Conservation (phyloP, 169 alveolate species). For the Cyclospora cayetanensis region DNA sequence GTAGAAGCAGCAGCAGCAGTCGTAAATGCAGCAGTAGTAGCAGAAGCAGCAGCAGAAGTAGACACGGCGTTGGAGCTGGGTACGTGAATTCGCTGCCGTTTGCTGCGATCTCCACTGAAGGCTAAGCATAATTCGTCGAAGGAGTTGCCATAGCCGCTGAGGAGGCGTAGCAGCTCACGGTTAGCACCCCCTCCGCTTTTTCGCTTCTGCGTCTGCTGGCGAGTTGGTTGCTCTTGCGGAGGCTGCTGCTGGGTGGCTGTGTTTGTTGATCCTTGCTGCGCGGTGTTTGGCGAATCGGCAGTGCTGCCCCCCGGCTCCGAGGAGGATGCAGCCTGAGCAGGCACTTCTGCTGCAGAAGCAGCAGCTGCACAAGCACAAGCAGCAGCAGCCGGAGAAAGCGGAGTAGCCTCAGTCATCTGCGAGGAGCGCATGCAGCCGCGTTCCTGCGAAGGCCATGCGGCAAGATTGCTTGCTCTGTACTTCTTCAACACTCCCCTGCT, state of each 20-base stretch:
- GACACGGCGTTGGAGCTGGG: neutral
- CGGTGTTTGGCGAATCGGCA: no score
- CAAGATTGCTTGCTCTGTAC: no score
- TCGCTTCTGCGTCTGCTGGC: neutral
- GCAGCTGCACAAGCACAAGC: no score
- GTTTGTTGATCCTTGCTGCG: neutral
- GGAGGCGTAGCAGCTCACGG: conserved; percentile 30
- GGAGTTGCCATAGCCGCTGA: conserved; percentile 34
- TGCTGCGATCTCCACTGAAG: neutral
- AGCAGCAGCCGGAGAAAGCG: no score
- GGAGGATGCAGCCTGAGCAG: no score
- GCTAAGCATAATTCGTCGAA: conserved; percentile 39
- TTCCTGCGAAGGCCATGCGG: no score
- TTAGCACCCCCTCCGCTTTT: neutral
- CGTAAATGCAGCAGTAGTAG: neutral
- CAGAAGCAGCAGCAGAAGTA: neutral
- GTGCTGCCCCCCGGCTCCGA: no score
- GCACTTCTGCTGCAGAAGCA: no score
- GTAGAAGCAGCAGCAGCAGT: neutral
- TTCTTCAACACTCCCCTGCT: no score
- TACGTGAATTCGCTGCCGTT: neutral
- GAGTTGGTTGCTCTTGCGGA: neutral
- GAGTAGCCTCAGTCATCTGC: no score
- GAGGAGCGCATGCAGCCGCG: no score
- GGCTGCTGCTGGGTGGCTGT: neutral